phyloP scores from a whole-genome alignment of 345 rosid species.

The Syzygium jambos region DNA sequence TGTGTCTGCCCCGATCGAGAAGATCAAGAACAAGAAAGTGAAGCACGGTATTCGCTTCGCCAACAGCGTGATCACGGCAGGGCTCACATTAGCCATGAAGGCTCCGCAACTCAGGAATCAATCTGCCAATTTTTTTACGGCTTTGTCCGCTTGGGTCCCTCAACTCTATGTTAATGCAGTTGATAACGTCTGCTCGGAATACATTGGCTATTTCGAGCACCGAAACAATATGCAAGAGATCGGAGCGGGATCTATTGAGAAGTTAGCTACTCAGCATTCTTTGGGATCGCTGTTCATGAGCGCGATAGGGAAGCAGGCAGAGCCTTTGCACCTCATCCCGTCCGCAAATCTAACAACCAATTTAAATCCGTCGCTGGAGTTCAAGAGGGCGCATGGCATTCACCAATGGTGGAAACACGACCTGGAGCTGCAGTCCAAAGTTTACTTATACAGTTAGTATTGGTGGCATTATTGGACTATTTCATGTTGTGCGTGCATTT shows the following conservation, averaged over 20 bases:
- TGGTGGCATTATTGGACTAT: background rate
- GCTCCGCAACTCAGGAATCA: slow-evolving; percentile 20
- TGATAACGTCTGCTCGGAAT: slow-evolving; percentile 77
- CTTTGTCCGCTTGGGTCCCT: slow-evolving; percentile 62
- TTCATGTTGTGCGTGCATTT: background rate
- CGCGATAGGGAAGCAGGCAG: slow-evolving; percentile 48
- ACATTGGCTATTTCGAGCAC: slow-evolving; percentile 78
- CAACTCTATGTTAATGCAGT: slow-evolving; percentile 45
- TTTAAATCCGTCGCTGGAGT: slow-evolving; percentile 25
- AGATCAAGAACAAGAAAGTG: slow-evolving; percentile 52
- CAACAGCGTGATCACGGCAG: slow-evolving; percentile 75
- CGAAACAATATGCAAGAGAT: slow-evolving; percentile 81
- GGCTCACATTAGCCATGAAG: slow-evolving; percentile 57
- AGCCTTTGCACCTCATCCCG: slow-evolving; percentile 69
- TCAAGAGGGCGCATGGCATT: slow-evolving; percentile 79
- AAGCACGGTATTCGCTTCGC: slow-evolving; percentile 62
- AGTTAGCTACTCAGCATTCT: slow-evolving; percentile 63
- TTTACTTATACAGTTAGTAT: slow-evolving; percentile 37
- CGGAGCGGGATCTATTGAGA: slow-evolving; percentile 63
- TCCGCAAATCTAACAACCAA: slow-evolving; percentile 57
- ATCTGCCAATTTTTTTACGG: slow-evolving; percentile 36
- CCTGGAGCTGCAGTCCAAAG: slow-evolving; percentile 34
- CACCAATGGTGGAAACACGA: slow-evolving; percentile 92
- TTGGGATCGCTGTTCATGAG: slow-evolving; percentile 54
- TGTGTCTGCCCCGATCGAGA: slow-evolving; percentile 67